Percentiles rank a stretch among this genome's conserved stretches.
phyloP scores from a whole-genome alignment of 1,284 basidiomycete species.

The Kalmanozyma brasiliensis region DNA sequence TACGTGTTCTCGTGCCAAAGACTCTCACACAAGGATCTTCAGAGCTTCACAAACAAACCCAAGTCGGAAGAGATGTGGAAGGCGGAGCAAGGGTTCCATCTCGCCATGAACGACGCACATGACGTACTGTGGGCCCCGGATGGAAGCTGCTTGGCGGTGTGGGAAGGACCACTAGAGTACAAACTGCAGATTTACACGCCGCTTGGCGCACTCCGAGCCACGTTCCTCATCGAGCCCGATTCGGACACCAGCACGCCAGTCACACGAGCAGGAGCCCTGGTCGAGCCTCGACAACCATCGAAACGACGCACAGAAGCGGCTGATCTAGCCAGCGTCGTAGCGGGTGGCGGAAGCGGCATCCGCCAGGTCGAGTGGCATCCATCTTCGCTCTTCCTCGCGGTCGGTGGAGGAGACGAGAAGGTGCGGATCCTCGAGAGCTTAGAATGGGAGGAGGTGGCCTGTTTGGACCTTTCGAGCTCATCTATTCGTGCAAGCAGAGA shows the following conservation, averaged over 20 bases:
- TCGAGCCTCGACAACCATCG: conserved; percentile 16
- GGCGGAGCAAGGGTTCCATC: conserved; percentile 77
- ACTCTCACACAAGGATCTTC: conserved; percentile 17
- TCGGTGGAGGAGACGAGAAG: conserved; percentile 67
- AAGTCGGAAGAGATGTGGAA: conserved; percentile 39
- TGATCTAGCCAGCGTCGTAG: conserved; percentile 23
- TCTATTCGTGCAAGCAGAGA: conserved; percentile 20
- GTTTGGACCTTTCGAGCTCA: conserved; percentile 26
- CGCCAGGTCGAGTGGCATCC: conserved; percentile 65
- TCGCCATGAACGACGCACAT: conserved; percentile 79
- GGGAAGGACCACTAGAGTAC: conserved; percentile 81
- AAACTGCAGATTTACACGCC: conserved; percentile 81
- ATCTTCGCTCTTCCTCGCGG: conserved; percentile 61
- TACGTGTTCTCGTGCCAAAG: conserved; percentile 34
- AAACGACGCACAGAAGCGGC: conserved; percentile 19
- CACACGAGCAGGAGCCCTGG: conserved; percentile 17
- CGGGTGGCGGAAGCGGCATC: conserved; percentile 64
- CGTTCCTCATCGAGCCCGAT: conserved; percentile 71
- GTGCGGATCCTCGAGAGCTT: conserved; percentile 52
- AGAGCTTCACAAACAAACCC: conserved; percentile 23
- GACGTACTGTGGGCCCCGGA: conserved; percentile 83
- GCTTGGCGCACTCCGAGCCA: conserved; percentile 76
- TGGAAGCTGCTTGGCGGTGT: conserved; percentile 81
- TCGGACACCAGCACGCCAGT: conserved; percentile 26
- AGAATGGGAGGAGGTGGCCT: conserved; percentile 37